Percentiles rank a stretch among this genome's conserved stretches.
Evolutionary conservation across 257 asterid genomes (phyloP).

Genomic region (Ilex aquifolium): DNA sequence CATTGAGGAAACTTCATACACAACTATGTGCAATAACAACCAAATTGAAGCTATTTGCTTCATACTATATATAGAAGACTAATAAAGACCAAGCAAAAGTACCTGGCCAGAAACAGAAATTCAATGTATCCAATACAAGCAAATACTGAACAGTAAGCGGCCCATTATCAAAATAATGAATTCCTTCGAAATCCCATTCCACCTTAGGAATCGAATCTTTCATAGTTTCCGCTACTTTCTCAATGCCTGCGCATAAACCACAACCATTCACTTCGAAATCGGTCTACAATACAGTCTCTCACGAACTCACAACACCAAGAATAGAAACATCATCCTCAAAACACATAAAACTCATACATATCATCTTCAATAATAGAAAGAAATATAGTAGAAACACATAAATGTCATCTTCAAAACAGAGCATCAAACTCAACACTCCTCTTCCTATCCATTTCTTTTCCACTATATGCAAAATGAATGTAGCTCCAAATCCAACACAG

Average conservation of each 20-base stretch:
- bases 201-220: conserved; percentile 77
- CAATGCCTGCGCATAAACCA: conserved; percentile 46
- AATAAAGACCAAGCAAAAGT: conserved; percentile 3
- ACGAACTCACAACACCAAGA: no score
- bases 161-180: conserved; percentile 85
- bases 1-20: no score
- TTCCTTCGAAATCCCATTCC: conserved; percentile 96
- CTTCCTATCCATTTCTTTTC: no score
- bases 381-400: no score
- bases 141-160: conserved; percentile 94
- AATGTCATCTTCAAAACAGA: no score
- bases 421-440: no score
- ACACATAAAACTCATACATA: not conserved
- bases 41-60: no score
- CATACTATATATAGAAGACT: not conserved
- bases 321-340: not conserved
- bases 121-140: conserved; percentile 85
- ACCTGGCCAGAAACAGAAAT: conserved; percentile 99
- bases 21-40: no score
- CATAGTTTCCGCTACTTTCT: conserved; percentile 56
- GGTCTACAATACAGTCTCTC: no score
- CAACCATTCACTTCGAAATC: not conserved
- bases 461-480: no score
- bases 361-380: not conserved
- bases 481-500: no score